Evolutionary conservation across 202 grass and related monocot genomes (phyloP).

Genomic region (Zoysia matrella): DNA sequence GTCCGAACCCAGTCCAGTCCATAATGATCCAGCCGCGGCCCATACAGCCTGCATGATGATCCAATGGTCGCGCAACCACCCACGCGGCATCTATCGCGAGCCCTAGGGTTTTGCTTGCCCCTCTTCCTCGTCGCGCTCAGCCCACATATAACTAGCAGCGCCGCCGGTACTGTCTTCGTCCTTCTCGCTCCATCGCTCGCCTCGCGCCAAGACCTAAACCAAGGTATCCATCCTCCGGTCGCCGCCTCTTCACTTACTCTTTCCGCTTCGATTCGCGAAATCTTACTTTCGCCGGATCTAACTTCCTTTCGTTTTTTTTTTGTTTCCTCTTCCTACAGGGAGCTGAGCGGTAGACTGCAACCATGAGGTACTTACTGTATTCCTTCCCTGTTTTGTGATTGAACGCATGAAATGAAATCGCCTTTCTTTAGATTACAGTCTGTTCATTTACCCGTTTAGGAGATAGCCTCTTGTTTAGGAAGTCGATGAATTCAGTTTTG

Average conservation of each 20-base stretch:
- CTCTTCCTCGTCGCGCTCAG: neutral
- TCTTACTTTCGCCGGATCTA: slow-evolving; percentile 5
- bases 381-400: neutral
- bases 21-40: neutral
- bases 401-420: neutral
- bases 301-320: neutral
- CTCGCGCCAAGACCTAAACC: neutral
- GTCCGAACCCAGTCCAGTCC: neutral
- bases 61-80: neutral
- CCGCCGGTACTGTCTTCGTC: neutral
- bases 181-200: slow-evolving; percentile 5
- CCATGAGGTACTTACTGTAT: slow-evolving; percentile 48
- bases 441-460: neutral
- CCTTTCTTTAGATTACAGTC: neutral
- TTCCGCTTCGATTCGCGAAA: neutral
- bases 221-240: neutral
- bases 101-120: slow-evolving; percentile 41
- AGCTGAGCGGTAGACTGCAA: slow-evolving; percentile 9
- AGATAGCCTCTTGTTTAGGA: neutral
- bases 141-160: neutral
- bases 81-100: slow-evolving; percentile 15
- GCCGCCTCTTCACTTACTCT: neutral
- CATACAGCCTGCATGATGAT: neutral
- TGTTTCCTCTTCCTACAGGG: slow-evolving; percentile 3
- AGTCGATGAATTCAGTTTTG: no score